Base-by-base conservation (phyloP, 2,329 filamentous ascomycete species). In the Stachybotrys chlorohalonatus region DNA sequence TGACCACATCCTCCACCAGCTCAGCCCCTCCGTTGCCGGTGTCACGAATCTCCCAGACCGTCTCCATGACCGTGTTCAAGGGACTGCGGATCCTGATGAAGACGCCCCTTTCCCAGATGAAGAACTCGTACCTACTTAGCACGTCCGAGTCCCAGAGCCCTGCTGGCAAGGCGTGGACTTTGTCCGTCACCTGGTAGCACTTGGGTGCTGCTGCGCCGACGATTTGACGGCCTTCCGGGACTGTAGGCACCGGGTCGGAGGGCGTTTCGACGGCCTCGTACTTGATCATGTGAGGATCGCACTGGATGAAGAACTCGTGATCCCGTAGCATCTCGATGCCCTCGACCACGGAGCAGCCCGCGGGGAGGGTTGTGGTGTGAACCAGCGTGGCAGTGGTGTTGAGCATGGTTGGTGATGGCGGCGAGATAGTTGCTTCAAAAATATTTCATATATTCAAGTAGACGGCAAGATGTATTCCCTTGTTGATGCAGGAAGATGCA, bases 131-230 rank as follows among this genome's bases (percentile, higher is more conserved):
- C 6, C 65, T 74, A 68, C 78, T 81, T 53, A 77, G 71, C 7
- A 82, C 75, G 51, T 76, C 75, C 52, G 72, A 76, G 61, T 79
- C 78, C 78, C 78, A 82, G 31, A 83, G 69, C 2, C 79, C 78
- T 13, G 77, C 77, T 4, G 79, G 79, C 30, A 82, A 68, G 45
- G 77, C 70, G 60, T 81, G 77, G 7, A 81, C 71, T 45, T 72
- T 68, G 58, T 79, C 76, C 7, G 72, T 77, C 30, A 82, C 76
- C 36, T 70, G 68, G 66, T 76, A 82, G 58, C 70, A 68, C 51
- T 65, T 63, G n/a, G 68, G 66, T 46, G 65, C 59, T 16, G 59
- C 62, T 31, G 65, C 55, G 30, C 64, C 61, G 16, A 54, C 56
- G 36, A 63, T 57, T 8, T 56, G 55, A 36, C 65, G 59, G 15